These are phyloP conservation scores for Stephania cephalantha DNA, from an alignment of 164 flowering plant genomes.

Conservation along the genomic window DNA sequence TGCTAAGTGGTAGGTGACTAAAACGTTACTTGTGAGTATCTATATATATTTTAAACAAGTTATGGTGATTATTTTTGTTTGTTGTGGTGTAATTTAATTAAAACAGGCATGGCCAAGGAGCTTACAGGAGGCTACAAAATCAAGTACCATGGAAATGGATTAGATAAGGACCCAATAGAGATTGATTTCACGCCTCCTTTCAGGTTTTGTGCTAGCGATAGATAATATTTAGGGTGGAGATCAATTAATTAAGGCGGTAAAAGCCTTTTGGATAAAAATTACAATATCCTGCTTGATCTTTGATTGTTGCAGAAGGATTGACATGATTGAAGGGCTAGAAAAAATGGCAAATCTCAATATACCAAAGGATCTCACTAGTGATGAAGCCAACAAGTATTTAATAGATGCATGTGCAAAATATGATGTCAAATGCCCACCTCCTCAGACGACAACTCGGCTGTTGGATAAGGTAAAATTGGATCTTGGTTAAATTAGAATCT, in stretches of 20 bases:
- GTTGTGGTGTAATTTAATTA: conserved; percentile 12
- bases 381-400: conserved; percentile 67
- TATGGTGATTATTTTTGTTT: background rate
- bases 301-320: conserved; percentile 60
- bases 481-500: background rate
- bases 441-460: conserved; percentile 84
- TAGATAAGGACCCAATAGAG: conserved; percentile 78
- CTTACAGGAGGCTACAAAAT: conserved; percentile 87
- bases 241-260: background rate
- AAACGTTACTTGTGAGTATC: background rate
- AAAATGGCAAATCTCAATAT: conserved; percentile 62
- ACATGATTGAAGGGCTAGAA: conserved; percentile 86
- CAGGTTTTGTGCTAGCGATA: conserved; percentile 39
- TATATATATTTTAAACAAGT: background rate
- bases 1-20: conserved; percentile 65
- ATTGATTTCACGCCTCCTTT: conserved; percentile 98
- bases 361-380: conserved; percentile 80
- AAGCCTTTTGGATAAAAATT: background rate
- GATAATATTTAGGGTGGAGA: background rate
- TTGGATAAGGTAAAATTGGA: conserved; percentile 61
- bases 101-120: conserved; percentile 80
- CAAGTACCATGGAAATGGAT: conserved; percentile 78
- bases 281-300: background rate
- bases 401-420: conserved; percentile 61
- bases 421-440: conserved; percentile 89